phyloP scores from a whole-genome alignment of 257 asterid genomes.

The Ajuga chamaepitys region DNA sequence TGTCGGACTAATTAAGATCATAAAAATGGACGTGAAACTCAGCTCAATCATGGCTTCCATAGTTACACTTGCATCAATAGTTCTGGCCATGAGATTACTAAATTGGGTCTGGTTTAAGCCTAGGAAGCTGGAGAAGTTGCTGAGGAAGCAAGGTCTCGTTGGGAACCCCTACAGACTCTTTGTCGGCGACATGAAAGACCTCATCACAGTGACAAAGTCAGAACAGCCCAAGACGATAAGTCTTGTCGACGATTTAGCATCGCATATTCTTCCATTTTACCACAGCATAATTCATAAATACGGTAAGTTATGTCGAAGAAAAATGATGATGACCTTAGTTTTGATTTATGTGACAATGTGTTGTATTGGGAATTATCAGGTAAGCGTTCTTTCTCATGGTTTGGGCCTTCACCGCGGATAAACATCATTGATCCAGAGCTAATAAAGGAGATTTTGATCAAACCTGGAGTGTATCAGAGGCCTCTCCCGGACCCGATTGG shows the following conservation, averaged over 20 bases:
- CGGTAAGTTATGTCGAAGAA: not conserved
- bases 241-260: not conserved
- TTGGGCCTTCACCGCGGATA: constrained; percentile 21
- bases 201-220: not conserved
- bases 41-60: not conserved
- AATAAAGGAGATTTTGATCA: constrained; percentile 14
- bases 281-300: not conserved
- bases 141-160: constrained; percentile 17
- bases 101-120: constrained; percentile 15
- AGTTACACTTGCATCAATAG: not conserved
- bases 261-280: constrained; percentile 13
- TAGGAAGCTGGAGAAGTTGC: constrained; percentile 12
- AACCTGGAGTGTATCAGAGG: constrained; percentile 15
- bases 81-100: not conserved
- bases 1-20: not conserved
- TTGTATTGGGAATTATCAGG: constrained; percentile 7
- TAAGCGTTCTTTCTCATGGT: constrained; percentile 19
- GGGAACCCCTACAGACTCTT: constrained; percentile 19
- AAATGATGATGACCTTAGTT: not conserved
- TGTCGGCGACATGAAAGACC: constrained; percentile 18
- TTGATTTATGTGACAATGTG: not conserved
- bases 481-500: constrained; percentile 14
- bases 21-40: not conserved
- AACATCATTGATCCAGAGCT: constrained; percentile 13
- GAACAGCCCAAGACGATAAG: not conserved